Base-by-base conservation (phyloP, 2,329 filamentous ascomycete species). In the Fusarium metavorans region DNA sequence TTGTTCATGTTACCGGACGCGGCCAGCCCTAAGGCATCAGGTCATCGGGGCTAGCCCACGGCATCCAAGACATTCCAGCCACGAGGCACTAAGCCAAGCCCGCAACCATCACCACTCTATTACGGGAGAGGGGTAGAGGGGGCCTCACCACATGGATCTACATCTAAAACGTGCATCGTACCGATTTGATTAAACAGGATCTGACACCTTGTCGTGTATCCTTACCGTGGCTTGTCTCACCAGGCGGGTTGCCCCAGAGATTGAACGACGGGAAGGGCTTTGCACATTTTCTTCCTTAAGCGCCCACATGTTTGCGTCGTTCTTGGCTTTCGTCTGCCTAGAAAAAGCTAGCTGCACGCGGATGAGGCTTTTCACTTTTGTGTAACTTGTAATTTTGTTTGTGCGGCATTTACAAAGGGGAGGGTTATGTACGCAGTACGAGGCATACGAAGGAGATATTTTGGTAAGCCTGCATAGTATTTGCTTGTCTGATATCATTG, bases 41-140 rank as follows among this genome's bases (percentile, higher is more conserved):
- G 50, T n/a, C 52, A 56, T 72, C 62, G 65, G 30, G 43, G 37
- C 63, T 72, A 34, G 34, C 23, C 34, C 58, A 30, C 25, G 27
- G 14, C 32, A 37, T 48, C 30, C 30, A 39, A 74, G 63, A 70
- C 72, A 74, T 75, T 75, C 72, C 72, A 74, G 72, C 68, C 72
- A 64, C 66, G 60, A 7, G 72, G 14, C 65, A 74, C 74, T 61
- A 74, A 27, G 35, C 32, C 52, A 23, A 35, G 32, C 34, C 34
- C 11, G 35, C 57, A 43, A 60, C 18, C 35, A 60, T 57, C 52
- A 56, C 52, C 23, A 27, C 35, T 30, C 20, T 20, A 20, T 20
- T 20, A 20, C 20, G 20, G 20, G 20, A 20, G 20, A 20, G 20
- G 20, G 20, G 20, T 30, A n/a, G n/a, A 14, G 25, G 45, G 25